A percentile compares a stretch with the other conserved stretches of the same genome.
phyloP scores from a whole-genome alignment of 495 filamentous ascomycete genomes.

The Letharia lupina region DNA sequence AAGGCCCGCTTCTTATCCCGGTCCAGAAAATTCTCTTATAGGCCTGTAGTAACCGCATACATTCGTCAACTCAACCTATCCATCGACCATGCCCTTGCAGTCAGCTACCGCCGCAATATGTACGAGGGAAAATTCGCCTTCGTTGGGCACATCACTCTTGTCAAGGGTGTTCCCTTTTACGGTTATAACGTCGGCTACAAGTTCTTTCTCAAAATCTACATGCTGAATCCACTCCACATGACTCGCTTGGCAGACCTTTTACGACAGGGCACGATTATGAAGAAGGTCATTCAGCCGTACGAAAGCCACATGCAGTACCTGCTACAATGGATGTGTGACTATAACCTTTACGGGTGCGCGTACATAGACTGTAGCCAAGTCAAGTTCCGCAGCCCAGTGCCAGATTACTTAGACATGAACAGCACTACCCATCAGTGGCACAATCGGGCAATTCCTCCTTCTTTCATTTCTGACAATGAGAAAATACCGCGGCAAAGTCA shows the following conservation, averaged over 20 bases:
- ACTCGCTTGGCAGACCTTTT: constrained; percentile 76
- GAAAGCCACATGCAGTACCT: constrained; percentile 89
- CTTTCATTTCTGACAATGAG: constrained; percentile 49
- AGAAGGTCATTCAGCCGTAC: constrained; percentile 75
- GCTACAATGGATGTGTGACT: constrained; percentile 96
- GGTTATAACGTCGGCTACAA: constrained; percentile 88
- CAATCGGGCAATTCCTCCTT: constrained; percentile 52
- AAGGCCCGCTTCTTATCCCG: constrained; percentile 20
- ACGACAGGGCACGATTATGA: constrained; percentile 77
- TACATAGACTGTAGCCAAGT: constrained; percentile 67
- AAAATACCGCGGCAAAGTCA: constrained; percentile 70
- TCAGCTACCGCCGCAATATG: constrained; percentile 69
- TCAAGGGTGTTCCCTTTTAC: constrained; percentile 93
- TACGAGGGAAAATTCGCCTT: constrained; percentile 59
- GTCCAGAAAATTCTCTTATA: constrained; percentile 16
- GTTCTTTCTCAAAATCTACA: constrained; percentile 88
- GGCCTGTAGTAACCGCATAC: constrained; percentile 53
- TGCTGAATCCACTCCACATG: constrained; percentile 76
- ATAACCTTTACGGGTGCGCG: constrained; percentile 87
- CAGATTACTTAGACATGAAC: constrained; percentile 50
- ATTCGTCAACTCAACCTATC: constrained; percentile 65
- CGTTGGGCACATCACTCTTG: constrained; percentile 81
- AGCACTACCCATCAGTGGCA: constrained; percentile 67
- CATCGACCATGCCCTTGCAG: constrained; percentile 76
- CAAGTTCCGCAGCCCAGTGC: constrained; percentile 68